Percentiles rank a stretch among this genome's conserved stretches.
Evolutionary conservation across 2,329 filamentous ascomycete genomes (phyloP).

Genomic region (Alternaria longipes): DNA sequence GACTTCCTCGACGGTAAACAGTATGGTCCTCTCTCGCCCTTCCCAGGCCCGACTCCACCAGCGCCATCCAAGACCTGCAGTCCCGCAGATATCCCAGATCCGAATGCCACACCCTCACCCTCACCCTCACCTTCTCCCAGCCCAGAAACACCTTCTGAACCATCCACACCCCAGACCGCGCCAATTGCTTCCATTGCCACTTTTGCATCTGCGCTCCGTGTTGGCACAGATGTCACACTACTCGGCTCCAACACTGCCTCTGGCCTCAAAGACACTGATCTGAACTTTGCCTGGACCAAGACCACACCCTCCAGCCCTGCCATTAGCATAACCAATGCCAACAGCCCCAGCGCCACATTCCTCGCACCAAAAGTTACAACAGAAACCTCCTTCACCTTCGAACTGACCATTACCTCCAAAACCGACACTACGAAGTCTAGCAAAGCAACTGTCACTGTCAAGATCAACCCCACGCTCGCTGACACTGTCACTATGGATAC

Average conservation of each 20-base stretch:
- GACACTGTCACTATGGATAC: constrained; percentile 46
- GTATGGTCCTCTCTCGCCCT: constrained; percentile 53
- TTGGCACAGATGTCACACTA: constrained; percentile 42
- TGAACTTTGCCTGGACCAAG: constrained; percentile 47
- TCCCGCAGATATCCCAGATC: constrained; percentile 29
- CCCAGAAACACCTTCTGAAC: constrained; percentile 2
- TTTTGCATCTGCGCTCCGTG: constrained; percentile 39
- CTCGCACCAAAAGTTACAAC: constrained; percentile 33
- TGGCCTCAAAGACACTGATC: constrained; percentile 29
- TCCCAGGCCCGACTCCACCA: constrained; percentile 43
- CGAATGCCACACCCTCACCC: constrained; percentile 18
- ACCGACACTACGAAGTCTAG: constrained; percentile 32
- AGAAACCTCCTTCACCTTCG: constrained; percentile 39
- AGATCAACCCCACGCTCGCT: constrained; percentile 29
- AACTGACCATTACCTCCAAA: constrained; percentile 39
- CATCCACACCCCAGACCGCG: constrained; percentile 12
- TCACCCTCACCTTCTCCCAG: constrained; percentile 1
- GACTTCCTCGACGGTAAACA: constrained; percentile 41
- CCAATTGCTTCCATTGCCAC: constrained; percentile 30
- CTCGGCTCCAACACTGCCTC: constrained; percentile 40
- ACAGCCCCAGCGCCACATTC: constrained; percentile 33
- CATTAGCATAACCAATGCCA: constrained; percentile 34
- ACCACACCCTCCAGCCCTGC: constrained; percentile 29
- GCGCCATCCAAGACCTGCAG: constrained; percentile 37
- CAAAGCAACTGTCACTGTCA: constrained; percentile 42